A percentile compares a stretch with the other conserved stretches of the same genome.
Conservation (phyloP, 1,139 yeast genomes). For the Ogataea hybrid region DNA sequence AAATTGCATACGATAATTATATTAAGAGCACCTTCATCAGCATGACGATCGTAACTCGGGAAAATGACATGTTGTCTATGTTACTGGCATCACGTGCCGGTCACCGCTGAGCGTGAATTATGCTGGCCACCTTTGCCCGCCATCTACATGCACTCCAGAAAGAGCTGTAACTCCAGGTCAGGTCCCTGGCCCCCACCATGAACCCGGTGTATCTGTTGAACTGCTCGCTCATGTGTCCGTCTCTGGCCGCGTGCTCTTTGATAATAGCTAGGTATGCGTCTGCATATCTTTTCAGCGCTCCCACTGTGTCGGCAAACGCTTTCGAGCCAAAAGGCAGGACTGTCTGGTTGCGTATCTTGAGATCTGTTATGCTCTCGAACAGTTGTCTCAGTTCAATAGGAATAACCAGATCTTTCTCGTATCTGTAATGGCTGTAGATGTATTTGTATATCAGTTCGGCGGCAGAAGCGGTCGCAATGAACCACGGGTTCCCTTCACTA, state of each 20-base stretch:
- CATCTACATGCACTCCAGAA: slow-evolving; percentile 70
- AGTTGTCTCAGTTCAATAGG: slow-evolving; percentile 29
- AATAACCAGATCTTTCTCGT: slow-evolving; percentile 34
- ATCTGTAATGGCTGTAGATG: slow-evolving; percentile 34
- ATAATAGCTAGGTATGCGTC: slow-evolving; percentile 77
- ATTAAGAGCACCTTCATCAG: neutral
- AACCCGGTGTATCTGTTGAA: slow-evolving; percentile 77
- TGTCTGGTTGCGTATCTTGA: slow-evolving; percentile 22
- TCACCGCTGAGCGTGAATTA: slow-evolving; percentile 16
- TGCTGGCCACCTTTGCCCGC: slow-evolving; percentile 42
- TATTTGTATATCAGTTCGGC: slow-evolving; percentile 54
- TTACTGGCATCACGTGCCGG: neutral
- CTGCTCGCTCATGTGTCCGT: slow-evolving; percentile 88
- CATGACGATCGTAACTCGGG: slow-evolving; percentile 6
- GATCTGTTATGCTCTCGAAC: slow-evolving; percentile 21
- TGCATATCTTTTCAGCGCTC: slow-evolving; percentile 53
- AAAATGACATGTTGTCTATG: slow-evolving; percentile 1
- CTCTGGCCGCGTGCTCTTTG: slow-evolving; percentile 64
- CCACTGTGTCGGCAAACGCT: slow-evolving; percentile 45
- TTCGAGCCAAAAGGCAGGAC: slow-evolving; percentile 44
- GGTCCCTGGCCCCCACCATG: slow-evolving; percentile 82
- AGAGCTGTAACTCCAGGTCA: slow-evolving; percentile 91
- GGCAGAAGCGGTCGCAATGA: slow-evolving; percentile 79
- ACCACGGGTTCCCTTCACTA: slow-evolving; percentile 94
- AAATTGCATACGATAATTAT: neutral